A percentile compares a stretch with the other conserved stretches of the same genome.
These are phyloP conservation scores for Hypocrella siamensis DNA, from an alignment of 2,329 filamentous ascomycete species.

Conservation along the genomic window DNA sequence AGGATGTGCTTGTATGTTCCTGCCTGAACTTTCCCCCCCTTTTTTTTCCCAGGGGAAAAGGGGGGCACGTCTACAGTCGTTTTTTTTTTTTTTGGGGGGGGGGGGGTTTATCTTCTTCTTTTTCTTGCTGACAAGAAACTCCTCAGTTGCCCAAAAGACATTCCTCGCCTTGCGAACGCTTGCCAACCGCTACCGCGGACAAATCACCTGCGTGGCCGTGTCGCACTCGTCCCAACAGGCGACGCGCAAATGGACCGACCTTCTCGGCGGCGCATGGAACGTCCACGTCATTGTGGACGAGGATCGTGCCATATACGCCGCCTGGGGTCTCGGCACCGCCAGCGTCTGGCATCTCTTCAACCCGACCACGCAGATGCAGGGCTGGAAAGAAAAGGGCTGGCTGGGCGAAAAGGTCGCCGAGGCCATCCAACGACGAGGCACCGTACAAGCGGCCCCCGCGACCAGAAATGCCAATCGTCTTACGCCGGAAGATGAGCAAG, in stretches of 20 bases:
- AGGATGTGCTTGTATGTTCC: too few relatives aligned
- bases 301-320: conserved; percentile 38
- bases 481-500: conserved; percentile 8
- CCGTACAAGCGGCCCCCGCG: conserved; percentile 19
- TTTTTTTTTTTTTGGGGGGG: too few relatives aligned
- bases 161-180: conserved; percentile 40
- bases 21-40: too few relatives aligned
- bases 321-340: conserved; percentile 40
- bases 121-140: not conserved
- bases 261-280: conserved; percentile 41
- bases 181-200: conserved; percentile 31
- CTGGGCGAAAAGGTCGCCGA: conserved; percentile 33
- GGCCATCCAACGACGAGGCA: conserved; percentile 23
- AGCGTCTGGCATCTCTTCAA: conserved; percentile 36
- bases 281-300: conserved; percentile 40
- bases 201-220: conserved; percentile 39
- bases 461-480: conserved; percentile 23
- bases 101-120: not conserved
- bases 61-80: too few relatives aligned
- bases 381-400: conserved; percentile 40
- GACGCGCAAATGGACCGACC: conserved; percentile 39
- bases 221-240: conserved; percentile 42
- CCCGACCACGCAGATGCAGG: conserved; percentile 33
- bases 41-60: too few relatives aligned
- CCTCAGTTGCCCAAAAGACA: conserved; percentile 36